Conservation (phyloP, 2,329 filamentous ascomycete genomes). For the Diaporthe aspalathi region DNA sequence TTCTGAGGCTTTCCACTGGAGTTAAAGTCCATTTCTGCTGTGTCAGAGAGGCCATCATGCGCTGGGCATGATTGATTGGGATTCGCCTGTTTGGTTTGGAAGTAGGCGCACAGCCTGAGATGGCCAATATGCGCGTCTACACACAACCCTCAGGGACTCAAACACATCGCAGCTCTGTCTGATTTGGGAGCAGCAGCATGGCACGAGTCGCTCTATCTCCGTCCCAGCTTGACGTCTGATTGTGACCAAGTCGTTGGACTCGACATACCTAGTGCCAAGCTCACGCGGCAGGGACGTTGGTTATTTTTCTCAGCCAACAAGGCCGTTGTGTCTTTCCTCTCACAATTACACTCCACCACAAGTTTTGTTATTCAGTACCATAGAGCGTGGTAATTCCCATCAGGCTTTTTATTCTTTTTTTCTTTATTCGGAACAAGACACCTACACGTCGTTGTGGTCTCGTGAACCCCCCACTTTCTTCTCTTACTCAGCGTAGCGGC, state of each 20-base stretch:
- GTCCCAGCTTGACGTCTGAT: slow-evolving; percentile 21
- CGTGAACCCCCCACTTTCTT: background rate
- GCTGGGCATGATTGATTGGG: background rate
- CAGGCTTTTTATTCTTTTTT: background rate
- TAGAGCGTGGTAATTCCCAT: background rate
- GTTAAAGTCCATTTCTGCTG: background rate
- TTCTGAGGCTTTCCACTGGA: background rate
- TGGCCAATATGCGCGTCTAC: background rate
- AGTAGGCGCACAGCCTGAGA: background rate
- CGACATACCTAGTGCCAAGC: background rate
- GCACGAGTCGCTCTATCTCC: background rate
- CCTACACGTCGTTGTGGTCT: background rate
- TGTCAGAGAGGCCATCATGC: background rate
- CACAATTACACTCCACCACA: background rate
- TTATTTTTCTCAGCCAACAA: too few relatives aligned
- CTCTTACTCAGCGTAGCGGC: too few relatives aligned
- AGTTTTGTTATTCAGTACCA: background rate
- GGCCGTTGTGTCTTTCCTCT: background rate
- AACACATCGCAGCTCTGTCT: slow-evolving; percentile 20
- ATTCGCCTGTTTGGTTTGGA: background rate
- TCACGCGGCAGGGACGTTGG: background rate
- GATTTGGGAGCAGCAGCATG: slow-evolving; percentile 1
- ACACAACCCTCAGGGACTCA: background rate
- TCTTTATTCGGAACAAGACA: background rate
- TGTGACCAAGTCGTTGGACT: slow-evolving; percentile 1